Percentiles rank a stretch among this genome's conserved stretches.
Conservation (phyloP, 163 green algal species). For the Scenedesmus sp. region DNA sequence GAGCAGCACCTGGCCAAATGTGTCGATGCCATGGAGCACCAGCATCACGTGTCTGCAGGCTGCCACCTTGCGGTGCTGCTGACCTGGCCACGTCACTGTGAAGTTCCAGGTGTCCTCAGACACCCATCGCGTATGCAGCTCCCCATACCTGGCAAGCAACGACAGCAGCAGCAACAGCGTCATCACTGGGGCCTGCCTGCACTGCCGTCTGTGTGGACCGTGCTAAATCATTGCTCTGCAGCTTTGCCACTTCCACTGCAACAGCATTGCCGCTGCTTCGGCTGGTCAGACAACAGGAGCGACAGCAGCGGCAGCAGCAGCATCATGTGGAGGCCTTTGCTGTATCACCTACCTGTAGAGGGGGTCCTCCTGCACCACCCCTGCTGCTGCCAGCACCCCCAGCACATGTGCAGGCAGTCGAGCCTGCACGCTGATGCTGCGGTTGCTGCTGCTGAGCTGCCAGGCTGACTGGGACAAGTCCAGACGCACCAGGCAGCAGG, state of each 20-base stretch:
- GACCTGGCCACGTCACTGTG: background rate
- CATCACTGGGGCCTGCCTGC: too few relatives aligned
- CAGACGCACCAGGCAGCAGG: slow-evolving; percentile 15
- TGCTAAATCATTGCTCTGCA: too few relatives aligned
- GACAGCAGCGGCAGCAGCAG: background rate
- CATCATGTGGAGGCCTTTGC: background rate
- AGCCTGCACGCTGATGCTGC: background rate
- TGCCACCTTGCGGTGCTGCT: background rate
- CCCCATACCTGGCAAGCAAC: slow-evolving; percentile 71
- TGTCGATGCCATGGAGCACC: slow-evolving; percentile 76
- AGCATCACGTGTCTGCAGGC: slow-evolving; percentile 59
- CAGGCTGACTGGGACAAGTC: slow-evolving; percentile 17
- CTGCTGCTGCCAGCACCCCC: slow-evolving; percentile 19
- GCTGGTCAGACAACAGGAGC: background rate
- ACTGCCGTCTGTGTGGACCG: too few relatives aligned
- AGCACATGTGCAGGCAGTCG: slow-evolving; percentile 30
- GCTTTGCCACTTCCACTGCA: background rate
- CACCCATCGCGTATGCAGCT: slow-evolving; percentile 76
- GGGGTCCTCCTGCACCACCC: slow-evolving; percentile 19
- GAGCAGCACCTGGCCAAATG: slow-evolving; percentile 70
- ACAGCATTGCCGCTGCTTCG: background rate
- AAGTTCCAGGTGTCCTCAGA: slow-evolving; percentile 78
- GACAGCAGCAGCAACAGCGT: background rate
- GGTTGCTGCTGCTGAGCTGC: slow-evolving; percentile 41
- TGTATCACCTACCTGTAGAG: background rate